Conservation (phyloP, 2,329 filamentous ascomycete genomes). For the Aaosphaeria pasadenensis region DNA sequence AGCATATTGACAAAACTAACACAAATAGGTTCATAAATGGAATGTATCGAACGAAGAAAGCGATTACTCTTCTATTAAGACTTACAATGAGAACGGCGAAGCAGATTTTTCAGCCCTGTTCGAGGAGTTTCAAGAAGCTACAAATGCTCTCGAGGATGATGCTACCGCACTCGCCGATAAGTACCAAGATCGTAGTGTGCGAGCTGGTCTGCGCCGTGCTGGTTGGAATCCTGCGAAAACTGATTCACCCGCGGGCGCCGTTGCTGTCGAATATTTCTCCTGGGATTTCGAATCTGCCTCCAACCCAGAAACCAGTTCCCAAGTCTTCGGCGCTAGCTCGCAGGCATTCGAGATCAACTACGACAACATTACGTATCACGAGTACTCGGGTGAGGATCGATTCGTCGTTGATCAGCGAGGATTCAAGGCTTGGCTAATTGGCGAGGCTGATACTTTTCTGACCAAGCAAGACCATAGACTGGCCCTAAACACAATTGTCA, state of each 20-base stretch:
- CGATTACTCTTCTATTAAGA: neutral
- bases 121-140: neutral
- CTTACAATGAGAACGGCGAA: neutral
- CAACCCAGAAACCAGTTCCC: neutral
- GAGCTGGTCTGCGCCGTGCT: slow-evolving; percentile 52
- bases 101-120: neutral
- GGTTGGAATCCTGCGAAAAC: slow-evolving; percentile 53
- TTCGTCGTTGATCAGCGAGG: slow-evolving; percentile 58
- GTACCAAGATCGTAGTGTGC: slow-evolving; percentile 56
- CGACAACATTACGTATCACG: slow-evolving; percentile 47
- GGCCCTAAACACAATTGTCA: neutral
- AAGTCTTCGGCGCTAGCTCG: neutral
- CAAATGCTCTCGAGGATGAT: neutral
- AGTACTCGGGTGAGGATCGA: slow-evolving; percentile 58
- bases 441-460: slow-evolving; percentile 56
- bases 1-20: neutral
- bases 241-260: too few species aligned
- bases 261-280: slow-evolving; percentile 55
- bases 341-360: slow-evolving; percentile 13
- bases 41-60: neutral
- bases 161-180: slow-evolving; percentile 45
- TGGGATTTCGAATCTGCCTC: neutral
- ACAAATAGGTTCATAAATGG: neutral
- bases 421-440: slow-evolving; percentile 55
- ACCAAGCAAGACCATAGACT: neutral